phyloP scores from a whole-genome alignment of 2,329 filamentous ascomycete species.

The Curvularia sp. region DNA sequence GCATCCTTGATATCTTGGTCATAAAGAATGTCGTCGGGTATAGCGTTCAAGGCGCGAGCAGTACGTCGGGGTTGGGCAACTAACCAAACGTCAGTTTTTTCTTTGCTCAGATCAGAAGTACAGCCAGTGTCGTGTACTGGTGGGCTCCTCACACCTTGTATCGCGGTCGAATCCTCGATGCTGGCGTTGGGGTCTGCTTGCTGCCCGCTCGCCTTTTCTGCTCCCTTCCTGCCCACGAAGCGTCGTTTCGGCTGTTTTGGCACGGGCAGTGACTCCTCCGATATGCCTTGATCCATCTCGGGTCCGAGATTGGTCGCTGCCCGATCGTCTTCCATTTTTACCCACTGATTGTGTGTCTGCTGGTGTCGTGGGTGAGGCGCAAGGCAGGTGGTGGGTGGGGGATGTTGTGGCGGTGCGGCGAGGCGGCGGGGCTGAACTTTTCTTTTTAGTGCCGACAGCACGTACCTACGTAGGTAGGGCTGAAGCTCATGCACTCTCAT shows the following conservation, averaged over 20 bases:
- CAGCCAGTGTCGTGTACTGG: neutral
- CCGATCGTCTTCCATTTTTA: slow-evolving; percentile 77
- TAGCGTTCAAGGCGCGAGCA: slow-evolving; percentile 85
- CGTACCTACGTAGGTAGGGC: slow-evolving; percentile 13
- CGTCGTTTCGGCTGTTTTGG: slow-evolving; percentile 84
- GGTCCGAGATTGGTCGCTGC: slow-evolving; percentile 73
- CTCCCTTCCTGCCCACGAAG: slow-evolving; percentile 84
- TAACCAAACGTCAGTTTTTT: slow-evolving; percentile 48
- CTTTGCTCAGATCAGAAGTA: no score
- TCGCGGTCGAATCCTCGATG: slow-evolving; percentile 69
- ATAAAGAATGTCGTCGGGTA: slow-evolving; percentile 85
- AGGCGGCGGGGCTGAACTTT: slow-evolving; percentile 20
- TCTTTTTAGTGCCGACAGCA: neutral
- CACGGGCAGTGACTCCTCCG: slow-evolving; percentile 56
- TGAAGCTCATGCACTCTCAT: slow-evolving; percentile 12
- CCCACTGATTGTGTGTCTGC: slow-evolving; percentile 7
- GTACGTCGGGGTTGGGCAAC: slow-evolving; percentile 75
- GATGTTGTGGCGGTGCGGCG: slow-evolving; percentile 19
- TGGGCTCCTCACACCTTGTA: slow-evolving; percentile 66
- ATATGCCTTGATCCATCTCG: slow-evolving; percentile 69
- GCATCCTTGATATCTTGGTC: slow-evolving; percentile 86
- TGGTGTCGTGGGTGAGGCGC: slow-evolving; percentile 21
- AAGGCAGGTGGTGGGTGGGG: slow-evolving; percentile 19
- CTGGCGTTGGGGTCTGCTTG: slow-evolving; percentile 50
- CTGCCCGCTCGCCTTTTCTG: slow-evolving; percentile 64